phyloP scores from a whole-genome alignment of 75 land plant genomes.

The Pinus tabuliformis region DNA sequence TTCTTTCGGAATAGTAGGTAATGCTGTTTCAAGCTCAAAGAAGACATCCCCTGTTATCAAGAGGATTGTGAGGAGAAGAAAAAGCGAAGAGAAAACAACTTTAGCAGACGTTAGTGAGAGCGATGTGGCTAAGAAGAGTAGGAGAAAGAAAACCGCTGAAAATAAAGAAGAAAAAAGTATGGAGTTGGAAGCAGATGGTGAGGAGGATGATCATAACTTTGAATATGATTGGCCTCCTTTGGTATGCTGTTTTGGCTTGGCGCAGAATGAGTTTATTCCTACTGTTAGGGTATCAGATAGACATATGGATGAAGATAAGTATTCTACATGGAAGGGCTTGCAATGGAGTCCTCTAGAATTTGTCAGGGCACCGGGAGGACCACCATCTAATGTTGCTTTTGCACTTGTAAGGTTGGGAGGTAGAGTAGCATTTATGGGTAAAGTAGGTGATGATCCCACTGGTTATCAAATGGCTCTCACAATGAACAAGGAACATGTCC shows the following conservation, averaged over 20 bases:
- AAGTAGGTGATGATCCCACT: constrained; percentile 76
- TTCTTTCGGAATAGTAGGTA: too few relatives aligned
- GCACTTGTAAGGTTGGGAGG: constrained; percentile 81
- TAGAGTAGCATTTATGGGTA: constrained; percentile 87
- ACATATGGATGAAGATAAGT: constrained; percentile 77
- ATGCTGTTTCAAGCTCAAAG: constrained; percentile 6
- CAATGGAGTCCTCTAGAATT: constrained; percentile 99
- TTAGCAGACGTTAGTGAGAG: neutral
- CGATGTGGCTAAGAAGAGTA: neutral
- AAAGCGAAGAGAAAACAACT: neutral
- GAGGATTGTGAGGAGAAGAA: neutral
- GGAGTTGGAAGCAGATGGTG: neutral
- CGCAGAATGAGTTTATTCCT: constrained; percentile 80
- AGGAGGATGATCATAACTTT: neutral
- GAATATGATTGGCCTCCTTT: constrained; percentile 53
- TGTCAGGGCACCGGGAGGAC: constrained; percentile 74
- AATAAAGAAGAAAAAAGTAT: neutral
- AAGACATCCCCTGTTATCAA: neutral
- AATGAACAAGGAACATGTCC: constrained; percentile 78
- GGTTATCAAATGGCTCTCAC: constrained; percentile 49
- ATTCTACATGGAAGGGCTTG: constrained; percentile 86
- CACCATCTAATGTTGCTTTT: constrained; percentile 84
- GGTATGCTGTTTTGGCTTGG: constrained; percentile 95
- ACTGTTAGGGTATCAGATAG: constrained; percentile 62
- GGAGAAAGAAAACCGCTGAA: neutral